These are phyloP conservation scores for Hypericum perforatum DNA, from an alignment of 345 rosid genomes.

Conservation along the genomic window DNA sequence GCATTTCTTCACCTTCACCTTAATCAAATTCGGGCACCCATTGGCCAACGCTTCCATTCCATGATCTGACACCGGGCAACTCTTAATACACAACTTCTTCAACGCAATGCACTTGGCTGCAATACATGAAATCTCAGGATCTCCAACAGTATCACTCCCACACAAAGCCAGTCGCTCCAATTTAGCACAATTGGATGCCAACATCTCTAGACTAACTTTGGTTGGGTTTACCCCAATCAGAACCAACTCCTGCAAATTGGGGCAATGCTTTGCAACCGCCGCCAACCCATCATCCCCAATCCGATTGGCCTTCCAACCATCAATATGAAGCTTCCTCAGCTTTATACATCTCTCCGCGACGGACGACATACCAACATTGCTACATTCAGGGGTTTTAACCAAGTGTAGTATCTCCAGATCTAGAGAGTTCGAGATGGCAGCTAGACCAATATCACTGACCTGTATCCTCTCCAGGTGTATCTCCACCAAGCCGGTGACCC, in stretches of 20 bases:
- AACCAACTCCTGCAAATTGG: conserved; percentile 63
- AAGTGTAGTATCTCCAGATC: conserved; percentile 63
- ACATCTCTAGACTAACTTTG: conserved; percentile 37
- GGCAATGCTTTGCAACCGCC: conserved; percentile 45
- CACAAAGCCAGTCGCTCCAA: conserved; percentile 66
- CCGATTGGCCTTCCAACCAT: conserved; percentile 63
- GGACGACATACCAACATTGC: conserved; percentile 41
- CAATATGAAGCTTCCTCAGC: conserved; percentile 66
- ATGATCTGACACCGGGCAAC: conserved; percentile 46
- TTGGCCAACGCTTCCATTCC: conserved; percentile 63
- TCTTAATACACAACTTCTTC: conserved; percentile 72
- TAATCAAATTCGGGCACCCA: conserved; percentile 74
- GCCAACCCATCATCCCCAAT: conserved; percentile 59
- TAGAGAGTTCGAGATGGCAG: conserved; percentile 43
- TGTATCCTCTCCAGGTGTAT: conserved; percentile 66
- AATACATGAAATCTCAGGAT: conserved; percentile 50
- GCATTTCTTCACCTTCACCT: conserved; percentile 80
- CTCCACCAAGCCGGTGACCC: conserved; percentile 40
- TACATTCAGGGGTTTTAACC: conserved; percentile 61
- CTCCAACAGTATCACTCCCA: conserved; percentile 68
- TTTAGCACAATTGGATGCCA: conserved; percentile 54
- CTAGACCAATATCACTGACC: conserved; percentile 49
- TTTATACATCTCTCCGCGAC: conserved; percentile 50
- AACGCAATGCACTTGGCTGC: conserved; percentile 56
- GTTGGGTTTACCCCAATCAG: conserved; percentile 66